Evolutionary conservation across 169 alveolate species (phyloP).

Genomic region (Plasmodium blacklocki): DNA sequence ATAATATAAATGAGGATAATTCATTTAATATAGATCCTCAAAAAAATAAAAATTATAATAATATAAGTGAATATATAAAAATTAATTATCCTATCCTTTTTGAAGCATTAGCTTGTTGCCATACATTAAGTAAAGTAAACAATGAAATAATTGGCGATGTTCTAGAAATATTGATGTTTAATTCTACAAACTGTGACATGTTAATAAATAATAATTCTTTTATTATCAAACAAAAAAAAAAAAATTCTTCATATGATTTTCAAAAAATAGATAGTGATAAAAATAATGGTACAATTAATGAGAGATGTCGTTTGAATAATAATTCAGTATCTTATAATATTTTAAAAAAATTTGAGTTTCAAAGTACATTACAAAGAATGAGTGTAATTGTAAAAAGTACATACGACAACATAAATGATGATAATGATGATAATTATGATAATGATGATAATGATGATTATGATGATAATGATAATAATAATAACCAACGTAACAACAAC

Average conservation of each 20-base stretch:
- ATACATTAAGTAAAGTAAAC: neutral
- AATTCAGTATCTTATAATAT: neutral
- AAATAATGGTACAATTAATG: too few relatives aligned
- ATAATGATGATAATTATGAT: too few relatives aligned
- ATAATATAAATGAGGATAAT: neutral
- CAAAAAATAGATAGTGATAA: neutral
- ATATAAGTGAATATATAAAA: neutral
- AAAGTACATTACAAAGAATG: neutral
- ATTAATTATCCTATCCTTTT: neutral
- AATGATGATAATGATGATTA: too few relatives aligned
- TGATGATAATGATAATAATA: too few relatives aligned
- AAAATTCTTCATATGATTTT: neutral
- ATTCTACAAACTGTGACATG: neutral
- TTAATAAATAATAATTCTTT: neutral
- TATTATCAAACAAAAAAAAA: neutral
- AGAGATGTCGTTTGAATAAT: too few relatives aligned
- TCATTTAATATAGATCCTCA: neutral
- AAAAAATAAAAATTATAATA: neutral
- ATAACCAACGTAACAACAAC: too few relatives aligned
- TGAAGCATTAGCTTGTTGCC: conserved; percentile 3
- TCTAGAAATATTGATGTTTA: neutral
- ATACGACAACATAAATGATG: too few relatives aligned
- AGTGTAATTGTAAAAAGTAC: conserved; percentile 1
- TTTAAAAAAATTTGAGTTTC: neutral
- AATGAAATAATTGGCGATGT: conserved; percentile 2